These are phyloP conservation scores for Vigna trinervia DNA, from an alignment of 306 rosid species.

Conservation along the genomic window DNA sequence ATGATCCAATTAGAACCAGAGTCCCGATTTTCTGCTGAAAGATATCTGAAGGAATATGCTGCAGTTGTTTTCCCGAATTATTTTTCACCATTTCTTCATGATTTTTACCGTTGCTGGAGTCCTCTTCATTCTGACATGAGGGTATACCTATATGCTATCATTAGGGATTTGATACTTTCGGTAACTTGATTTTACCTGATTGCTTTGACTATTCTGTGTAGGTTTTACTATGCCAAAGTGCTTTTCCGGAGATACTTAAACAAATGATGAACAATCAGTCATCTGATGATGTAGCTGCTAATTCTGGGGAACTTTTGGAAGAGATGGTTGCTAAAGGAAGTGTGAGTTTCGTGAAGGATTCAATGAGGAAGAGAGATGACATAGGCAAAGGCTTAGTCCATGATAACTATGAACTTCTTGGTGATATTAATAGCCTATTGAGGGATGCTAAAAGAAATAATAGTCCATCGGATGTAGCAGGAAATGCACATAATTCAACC, in stretches of 20 bases:
- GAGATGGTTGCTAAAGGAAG: constrained; percentile 66
- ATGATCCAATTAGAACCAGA: constrained; percentile 97
- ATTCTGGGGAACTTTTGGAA: constrained; percentile 56
- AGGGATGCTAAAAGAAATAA: constrained; percentile 72
- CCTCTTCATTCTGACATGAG: constrained; percentile 94
- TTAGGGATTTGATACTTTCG: constrained; percentile 33
- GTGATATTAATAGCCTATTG: constrained; percentile 73
- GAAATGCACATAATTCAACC: constrained; percentile 54
- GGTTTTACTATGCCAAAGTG: constrained; percentile 92
- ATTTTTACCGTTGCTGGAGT: constrained; percentile 90
- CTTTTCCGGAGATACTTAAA: constrained; percentile 89
- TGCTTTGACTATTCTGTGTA: constrained; percentile 43
- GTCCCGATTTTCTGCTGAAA: constrained; percentile 83
- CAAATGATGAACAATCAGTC: constrained; percentile 76
- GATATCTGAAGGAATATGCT: constrained; percentile 81
- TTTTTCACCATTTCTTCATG: constrained; percentile 91
- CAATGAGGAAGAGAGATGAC: constrained; percentile 56
- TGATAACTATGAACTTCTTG: constrained; percentile 76
- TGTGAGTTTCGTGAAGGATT: constrained; percentile 57
- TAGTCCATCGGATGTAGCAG: constrained; percentile 52
- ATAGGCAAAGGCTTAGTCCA: constrained; percentile 62
- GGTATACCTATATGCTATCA: constrained; percentile 53
- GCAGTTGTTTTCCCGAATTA: constrained; percentile 82
- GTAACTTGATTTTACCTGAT: constrained; percentile 39
- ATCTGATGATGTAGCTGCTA: constrained; percentile 51